Percentiles rank a stretch among this genome's conserved stretches.
phyloP scores from a whole-genome alignment of 2,329 filamentous ascomycete genomes.

The Pestalotiopsis sp. region DNA sequence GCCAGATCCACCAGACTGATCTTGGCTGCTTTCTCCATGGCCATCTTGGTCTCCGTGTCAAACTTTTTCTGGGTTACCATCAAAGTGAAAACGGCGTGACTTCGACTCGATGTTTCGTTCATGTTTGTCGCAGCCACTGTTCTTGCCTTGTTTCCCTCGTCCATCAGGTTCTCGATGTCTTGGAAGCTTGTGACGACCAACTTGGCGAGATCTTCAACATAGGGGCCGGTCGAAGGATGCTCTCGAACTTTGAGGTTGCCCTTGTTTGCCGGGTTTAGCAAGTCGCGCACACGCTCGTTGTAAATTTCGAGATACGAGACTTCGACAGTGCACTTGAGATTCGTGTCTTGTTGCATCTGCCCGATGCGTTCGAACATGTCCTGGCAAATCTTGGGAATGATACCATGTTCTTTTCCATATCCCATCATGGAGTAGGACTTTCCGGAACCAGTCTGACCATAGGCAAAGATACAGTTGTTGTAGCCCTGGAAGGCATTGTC shows the following conservation, averaged over 20 bases:
- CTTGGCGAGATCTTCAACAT: constrained; percentile 97
- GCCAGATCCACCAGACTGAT: constrained; percentile 98
- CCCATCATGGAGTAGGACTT: constrained; percentile 99
- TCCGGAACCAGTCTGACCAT: constrained; percentile 96
- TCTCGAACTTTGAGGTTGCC: constrained; percentile 97
- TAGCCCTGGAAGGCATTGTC: constrained; percentile 99
- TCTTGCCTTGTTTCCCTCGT: constrained; percentile 97
- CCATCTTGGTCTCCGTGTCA: constrained; percentile 93
- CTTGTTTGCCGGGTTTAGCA: constrained; percentile 93
- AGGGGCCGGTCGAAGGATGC: constrained; percentile 95
- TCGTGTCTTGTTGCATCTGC: constrained; percentile 70
- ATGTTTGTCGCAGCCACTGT: constrained; percentile 99
- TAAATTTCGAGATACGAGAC: constrained; percentile 99
- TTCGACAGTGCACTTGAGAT: constrained; percentile 87
- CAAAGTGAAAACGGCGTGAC: constrained; percentile 96
- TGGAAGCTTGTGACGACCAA: constrained; percentile 89
- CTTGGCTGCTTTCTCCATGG: constrained; percentile 95
- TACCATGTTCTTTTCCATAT: constrained; percentile 92
- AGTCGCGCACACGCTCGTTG: constrained; percentile 94
- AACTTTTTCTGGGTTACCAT: constrained; percentile 93
- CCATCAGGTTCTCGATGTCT: constrained; percentile 98
- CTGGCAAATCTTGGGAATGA: constrained; percentile 95
- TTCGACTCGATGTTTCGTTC: constrained; percentile 99
- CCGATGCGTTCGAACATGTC: constrained; percentile 93
- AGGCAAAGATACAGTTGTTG: constrained; percentile 99